Conservation (phyloP, 768 basidiomycete genomes). For the Auricularia cornea region DNA sequence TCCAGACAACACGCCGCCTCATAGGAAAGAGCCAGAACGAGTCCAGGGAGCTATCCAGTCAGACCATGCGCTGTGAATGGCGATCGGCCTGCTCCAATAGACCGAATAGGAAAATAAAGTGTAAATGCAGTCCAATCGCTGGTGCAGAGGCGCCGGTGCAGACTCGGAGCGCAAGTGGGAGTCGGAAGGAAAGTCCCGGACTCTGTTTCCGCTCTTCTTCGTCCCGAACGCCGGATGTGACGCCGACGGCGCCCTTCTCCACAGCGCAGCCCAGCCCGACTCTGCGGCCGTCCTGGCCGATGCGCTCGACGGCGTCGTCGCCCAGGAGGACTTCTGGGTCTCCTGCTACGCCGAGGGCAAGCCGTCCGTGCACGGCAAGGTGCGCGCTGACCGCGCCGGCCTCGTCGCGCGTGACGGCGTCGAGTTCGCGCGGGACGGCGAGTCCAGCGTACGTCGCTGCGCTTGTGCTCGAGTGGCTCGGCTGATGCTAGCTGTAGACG, state of each 20-base stretch:
- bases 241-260: conserved; percentile 33
- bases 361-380: conserved; percentile 52
- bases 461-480: background rate
- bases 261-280: conserved; percentile 52
- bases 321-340: conserved; percentile 61
- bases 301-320: conserved; percentile 47
- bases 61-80: too few relatives aligned
- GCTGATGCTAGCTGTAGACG: conserved; percentile 14
- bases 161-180: too few relatives aligned
- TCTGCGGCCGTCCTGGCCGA: conserved; percentile 55
- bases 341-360: conserved; percentile 51
- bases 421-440: conserved; percentile 28
- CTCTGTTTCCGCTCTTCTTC: background rate
- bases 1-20: too few relatives aligned
- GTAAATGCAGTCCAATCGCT: too few relatives aligned
- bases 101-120: too few relatives aligned
- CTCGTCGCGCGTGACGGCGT: conserved; percentile 42
- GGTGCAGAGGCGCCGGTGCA: too few relatives aligned
- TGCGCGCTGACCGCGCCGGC: conserved; percentile 41
- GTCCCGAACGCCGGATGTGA: background rate
- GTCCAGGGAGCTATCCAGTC: too few relatives aligned
- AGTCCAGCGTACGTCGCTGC: conserved; percentile 21
- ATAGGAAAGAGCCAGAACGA: too few relatives aligned
- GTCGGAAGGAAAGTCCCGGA: too few relatives aligned
- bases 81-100: too few relatives aligned